Conservation (phyloP, 2,329 filamentous ascomycete species). For the Zymoseptoria crescenta region DNA sequence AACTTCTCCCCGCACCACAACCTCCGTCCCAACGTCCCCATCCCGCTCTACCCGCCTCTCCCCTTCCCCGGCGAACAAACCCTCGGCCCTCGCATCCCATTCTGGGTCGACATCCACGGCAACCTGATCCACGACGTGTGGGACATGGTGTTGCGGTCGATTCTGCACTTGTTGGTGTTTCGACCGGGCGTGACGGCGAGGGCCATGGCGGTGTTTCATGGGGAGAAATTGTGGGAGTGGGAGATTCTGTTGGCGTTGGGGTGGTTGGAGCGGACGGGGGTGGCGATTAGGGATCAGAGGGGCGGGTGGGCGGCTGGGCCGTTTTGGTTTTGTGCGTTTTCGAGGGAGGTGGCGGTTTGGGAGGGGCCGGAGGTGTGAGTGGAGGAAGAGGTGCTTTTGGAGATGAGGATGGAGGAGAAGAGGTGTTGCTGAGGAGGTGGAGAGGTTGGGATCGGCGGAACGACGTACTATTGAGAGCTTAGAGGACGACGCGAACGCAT, state of each 20-base stretch:
- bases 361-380: conserved; percentile 7
- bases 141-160: conserved; percentile 54
- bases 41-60: conserved; percentile 8
- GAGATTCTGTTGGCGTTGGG: conserved; percentile 52
- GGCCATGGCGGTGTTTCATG: conserved; percentile 49
- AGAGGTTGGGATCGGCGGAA: too few relatives aligned
- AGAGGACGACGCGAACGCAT: too few relatives aligned
- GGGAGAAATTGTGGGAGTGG: conserved; percentile 53
- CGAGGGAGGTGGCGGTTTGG: conserved; percentile 22
- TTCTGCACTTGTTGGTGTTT: conserved; percentile 56
- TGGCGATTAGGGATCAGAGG: conserved; percentile 37
- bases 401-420: neutral
- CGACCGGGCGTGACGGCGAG: conserved; percentile 50
- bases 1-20: conserved; percentile 51
- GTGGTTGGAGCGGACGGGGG: conserved; percentile 51
- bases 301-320: conserved; percentile 44
- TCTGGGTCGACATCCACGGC: conserved; percentile 66
- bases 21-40: conserved; percentile 38
- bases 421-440: too few relatives aligned
- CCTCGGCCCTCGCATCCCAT: conserved; percentile 44
- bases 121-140: conserved; percentile 53
- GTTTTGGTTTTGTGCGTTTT: conserved; percentile 59
- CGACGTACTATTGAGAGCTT: too few relatives aligned
- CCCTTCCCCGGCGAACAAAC: conserved; percentile 9
- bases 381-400: neutral